Conservation (phyloP, 1,284 basidiomycete species). For the Moesziomyces sp. region DNA sequence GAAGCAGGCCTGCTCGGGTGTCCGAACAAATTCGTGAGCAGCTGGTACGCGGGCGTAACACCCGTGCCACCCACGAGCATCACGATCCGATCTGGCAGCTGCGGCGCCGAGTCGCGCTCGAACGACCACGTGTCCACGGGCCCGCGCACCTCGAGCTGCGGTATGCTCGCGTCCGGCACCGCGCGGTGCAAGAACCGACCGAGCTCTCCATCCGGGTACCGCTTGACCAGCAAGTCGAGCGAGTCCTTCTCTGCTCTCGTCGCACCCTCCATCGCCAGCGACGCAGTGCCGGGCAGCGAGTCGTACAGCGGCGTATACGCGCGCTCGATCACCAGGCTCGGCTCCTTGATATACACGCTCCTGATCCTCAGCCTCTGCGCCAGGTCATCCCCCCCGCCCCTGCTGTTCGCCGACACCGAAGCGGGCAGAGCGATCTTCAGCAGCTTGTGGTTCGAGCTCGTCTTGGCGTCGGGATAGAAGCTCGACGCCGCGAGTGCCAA, state of each 20-base stretch:
- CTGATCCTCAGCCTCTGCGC: slow-evolving; percentile 19
- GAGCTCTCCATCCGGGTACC: slow-evolving; percentile 53
- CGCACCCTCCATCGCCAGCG: not conserved
- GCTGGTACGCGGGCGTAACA: slow-evolving; percentile 53
- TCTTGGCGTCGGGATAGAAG: slow-evolving; percentile 24
- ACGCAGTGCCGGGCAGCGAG: slow-evolving; percentile 24
- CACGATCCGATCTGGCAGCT: slow-evolving; percentile 27
- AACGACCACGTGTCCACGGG: slow-evolving; percentile 51
- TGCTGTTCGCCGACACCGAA: slow-evolving; percentile 1
- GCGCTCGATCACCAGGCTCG: slow-evolving; percentile 52
- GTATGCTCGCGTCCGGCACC: slow-evolving; percentile 8
- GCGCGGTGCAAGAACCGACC: slow-evolving; percentile 43
- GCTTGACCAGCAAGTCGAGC: slow-evolving; percentile 48
- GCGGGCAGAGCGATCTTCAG: slow-evolving; percentile 22
- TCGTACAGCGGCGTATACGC: slow-evolving; percentile 57
- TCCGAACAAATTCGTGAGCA: slow-evolving; percentile 42
- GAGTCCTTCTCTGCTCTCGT: slow-evolving; percentile 1
- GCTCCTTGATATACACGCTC: slow-evolving; percentile 52
- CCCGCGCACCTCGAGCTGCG: slow-evolving; percentile 45
- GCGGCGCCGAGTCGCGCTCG: slow-evolving; percentile 10
- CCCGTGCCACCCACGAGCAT: slow-evolving; percentile 55
- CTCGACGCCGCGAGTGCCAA: slow-evolving; percentile 13
- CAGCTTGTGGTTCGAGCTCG: slow-evolving; percentile 25
- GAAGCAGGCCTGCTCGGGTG: not conserved
- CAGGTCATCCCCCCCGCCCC: not conserved